phyloP scores from a whole-genome alignment of 108 stramenopile genomes.

The Bacterosira constricta region DNA sequence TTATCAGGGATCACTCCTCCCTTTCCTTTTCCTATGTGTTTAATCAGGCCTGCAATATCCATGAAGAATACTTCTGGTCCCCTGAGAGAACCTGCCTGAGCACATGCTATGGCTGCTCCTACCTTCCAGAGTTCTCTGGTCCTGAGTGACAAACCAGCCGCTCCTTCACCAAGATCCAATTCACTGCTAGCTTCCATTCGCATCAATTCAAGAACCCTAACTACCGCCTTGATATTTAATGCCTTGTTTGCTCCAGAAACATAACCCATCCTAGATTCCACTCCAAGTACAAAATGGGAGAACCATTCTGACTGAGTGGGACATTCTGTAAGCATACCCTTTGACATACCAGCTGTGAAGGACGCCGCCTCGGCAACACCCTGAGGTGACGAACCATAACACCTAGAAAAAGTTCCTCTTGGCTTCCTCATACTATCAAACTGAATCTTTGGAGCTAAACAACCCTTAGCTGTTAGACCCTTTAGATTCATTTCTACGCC shows the following conservation, averaged over 20 bases:
- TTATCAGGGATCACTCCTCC: neutral
- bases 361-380: no score
- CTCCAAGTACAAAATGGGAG: neutral
- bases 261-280: slow-evolving; percentile 23
- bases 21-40: neutral
- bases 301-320: slow-evolving; percentile 29
- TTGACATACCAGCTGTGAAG: neutral
- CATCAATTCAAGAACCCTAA: neutral
- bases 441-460: no score
- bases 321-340: neutral
- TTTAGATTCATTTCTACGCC: no score
- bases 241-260: neutral
- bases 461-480: no score
- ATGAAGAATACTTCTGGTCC: slow-evolving; percentile 15
- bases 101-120: neutral
- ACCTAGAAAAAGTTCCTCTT: no score
- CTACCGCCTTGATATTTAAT: neutral
- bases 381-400: no score
- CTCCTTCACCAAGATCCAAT: no score
- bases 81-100: slow-evolving; percentile 7
- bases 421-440: no score
- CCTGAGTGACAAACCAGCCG: no score
- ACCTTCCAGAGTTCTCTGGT: neutral
- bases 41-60: neutral
- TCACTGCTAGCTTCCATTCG: neutral